A percentile compares a stretch with the other conserved stretches of the same genome.
phyloP scores from a whole-genome alignment of 148 eudicot genomes.

The Camellia lanceoleosa region DNA sequence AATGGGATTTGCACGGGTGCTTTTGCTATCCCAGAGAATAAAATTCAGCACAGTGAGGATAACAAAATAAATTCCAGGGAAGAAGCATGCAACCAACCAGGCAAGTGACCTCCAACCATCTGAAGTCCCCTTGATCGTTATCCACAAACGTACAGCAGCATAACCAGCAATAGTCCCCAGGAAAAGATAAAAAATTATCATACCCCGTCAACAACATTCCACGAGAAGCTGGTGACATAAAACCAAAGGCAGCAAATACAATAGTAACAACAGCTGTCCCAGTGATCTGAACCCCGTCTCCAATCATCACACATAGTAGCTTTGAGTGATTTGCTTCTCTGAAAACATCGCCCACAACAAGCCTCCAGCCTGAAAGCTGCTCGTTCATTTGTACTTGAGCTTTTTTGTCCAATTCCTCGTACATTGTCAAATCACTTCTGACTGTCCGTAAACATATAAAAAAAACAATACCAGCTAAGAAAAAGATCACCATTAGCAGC shows the following conservation, averaged over 20 bases:
- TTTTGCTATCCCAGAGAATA: too few relatives aligned
- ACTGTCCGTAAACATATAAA: slow-evolving; percentile 62
- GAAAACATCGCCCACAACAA: slow-evolving; percentile 71
- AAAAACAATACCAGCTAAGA: slow-evolving; percentile 65
- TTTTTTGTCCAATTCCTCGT: slow-evolving; percentile 61
- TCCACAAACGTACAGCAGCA: too few relatives aligned
- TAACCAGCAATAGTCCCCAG: slow-evolving; percentile 43
- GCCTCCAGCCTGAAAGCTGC: slow-evolving; percentile 74
- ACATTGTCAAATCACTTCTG: slow-evolving; percentile 56
- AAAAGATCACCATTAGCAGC: slow-evolving; percentile 57
- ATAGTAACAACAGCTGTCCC: slow-evolving; percentile 65
- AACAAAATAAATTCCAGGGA: too few relatives aligned
- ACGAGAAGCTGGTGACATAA: slow-evolving; percentile 66
- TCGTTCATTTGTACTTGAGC: slow-evolving; percentile 71
- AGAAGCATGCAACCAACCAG: too few relatives aligned
- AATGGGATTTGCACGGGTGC: neutral
- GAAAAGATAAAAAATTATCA: slow-evolving; percentile 26
- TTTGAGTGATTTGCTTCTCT: slow-evolving; percentile 49
- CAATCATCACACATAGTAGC: slow-evolving; percentile 65
- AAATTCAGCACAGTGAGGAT: too few relatives aligned
- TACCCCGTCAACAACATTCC: slow-evolving; percentile 58
- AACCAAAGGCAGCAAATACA: slow-evolving; percentile 57
- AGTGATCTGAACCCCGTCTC: slow-evolving; percentile 57
- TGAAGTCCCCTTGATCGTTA: too few relatives aligned
- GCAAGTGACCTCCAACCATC: too few relatives aligned